Evolutionary conservation across 1,284 basidiomycete genomes (phyloP), one percentile per base, ranked within the genome.

Genomic region (Salmacisia buchloeana): DNA sequence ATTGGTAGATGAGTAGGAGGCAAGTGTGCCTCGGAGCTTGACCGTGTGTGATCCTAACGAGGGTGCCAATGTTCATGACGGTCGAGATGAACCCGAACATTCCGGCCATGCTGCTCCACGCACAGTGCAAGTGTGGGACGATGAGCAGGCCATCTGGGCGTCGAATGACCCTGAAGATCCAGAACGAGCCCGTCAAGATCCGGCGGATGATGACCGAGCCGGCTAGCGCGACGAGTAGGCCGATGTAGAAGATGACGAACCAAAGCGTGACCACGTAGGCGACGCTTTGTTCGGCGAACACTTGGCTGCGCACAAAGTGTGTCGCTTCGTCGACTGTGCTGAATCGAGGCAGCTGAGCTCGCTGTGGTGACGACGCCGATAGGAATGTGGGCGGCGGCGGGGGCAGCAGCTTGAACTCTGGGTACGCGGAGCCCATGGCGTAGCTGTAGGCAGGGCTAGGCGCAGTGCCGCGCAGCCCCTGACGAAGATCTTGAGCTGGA

Each of bases 171-270:
- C 49, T 27, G 49, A 54, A 54, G 25, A 54, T 25, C 49, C 49
- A 54, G 49, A 27, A 54, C 18, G 31, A 33, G 49, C 49, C 29
- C 10, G 23, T 54, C 25, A 54, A 31, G 15, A 33, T 15, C 12
- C 49, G 49, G 2, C 49, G 49, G 4, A 54, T 33, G 29, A 54
- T 10, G 49, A 54, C 21, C 12, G 29, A 27, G 49, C 31, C 18
- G 4, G 27, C 49, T 18, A 54, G 12, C 29, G 34, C 12, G 5
- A 31, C 15, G 12, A 54, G 29, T 12, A 31, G 18, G 29, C 49
- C 49, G 31, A 54, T 54, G 29, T 54, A 54, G 49, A 54, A 18
- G 49, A 54, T 29, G 18, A 43, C 41, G 41, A 43, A 43, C 6
- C 18, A 18, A 6, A 43, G 15, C 41, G 41, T n/a, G 13, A 15